phyloP scores from a whole-genome alignment of 1,284 basidiomycete species.

The Trametes hirsuta region DNA sequence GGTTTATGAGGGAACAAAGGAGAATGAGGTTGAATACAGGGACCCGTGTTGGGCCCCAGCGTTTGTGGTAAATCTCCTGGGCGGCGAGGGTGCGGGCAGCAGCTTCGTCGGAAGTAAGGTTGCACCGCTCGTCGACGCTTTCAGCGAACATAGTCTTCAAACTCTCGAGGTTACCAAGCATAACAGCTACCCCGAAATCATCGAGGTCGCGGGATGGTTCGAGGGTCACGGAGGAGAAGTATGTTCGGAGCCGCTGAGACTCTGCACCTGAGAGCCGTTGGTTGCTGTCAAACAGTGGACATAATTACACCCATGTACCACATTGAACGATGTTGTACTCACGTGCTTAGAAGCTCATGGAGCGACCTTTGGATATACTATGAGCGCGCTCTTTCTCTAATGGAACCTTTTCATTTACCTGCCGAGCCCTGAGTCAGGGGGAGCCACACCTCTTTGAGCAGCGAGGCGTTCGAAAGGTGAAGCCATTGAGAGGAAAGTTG shows the following conservation, averaged over 20 bases:
- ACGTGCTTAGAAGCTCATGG: conserved; percentile 1
- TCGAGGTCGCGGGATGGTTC: conserved; percentile 41
- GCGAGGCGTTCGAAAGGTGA: too few relatives aligned
- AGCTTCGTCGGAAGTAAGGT: conserved; percentile 19
- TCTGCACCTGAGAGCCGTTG: conserved; percentile 42
- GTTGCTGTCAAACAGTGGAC: conserved; percentile 14
- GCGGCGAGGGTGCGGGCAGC: conserved; percentile 26
- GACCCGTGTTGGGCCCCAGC: conserved; percentile 44
- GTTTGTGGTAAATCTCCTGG: conserved; percentile 36
- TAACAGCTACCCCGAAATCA: conserved; percentile 33
- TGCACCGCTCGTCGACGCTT: conserved; percentile 24
- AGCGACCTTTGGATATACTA: not conserved
- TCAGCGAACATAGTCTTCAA: conserved; percentile 35
- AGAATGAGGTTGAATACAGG: conserved; percentile 44
- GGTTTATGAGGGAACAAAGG: conserved; percentile 33
- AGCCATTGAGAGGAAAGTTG: too few relatives aligned
- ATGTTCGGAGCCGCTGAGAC: conserved; percentile 42
- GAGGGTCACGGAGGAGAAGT: conserved; percentile 39
- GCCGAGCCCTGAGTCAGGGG: too few relatives aligned
- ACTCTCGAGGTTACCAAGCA: conserved; percentile 32
- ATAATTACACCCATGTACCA: not conserved
- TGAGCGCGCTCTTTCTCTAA: too few relatives aligned
- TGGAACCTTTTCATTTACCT: too few relatives aligned
- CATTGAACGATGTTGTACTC: not conserved
- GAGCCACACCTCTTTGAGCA: too few relatives aligned